Evolutionary conservation across 2,329 filamentous ascomycete species (phyloP).

Genomic region (Phaeomoniella chlamydospora): DNA sequence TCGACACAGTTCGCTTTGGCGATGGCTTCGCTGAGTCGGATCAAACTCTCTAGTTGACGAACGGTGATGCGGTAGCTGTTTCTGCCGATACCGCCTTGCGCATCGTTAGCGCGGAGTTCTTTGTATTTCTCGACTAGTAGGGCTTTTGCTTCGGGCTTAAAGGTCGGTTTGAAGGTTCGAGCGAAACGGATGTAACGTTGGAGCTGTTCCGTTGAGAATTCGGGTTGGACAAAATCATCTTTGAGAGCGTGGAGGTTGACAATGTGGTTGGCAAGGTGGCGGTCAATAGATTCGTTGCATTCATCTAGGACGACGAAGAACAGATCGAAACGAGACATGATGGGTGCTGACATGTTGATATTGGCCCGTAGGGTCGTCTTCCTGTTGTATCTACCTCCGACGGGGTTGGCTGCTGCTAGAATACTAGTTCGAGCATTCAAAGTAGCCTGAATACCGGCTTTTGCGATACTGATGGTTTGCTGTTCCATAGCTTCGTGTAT

Average conservation of each 20-base stretch:
- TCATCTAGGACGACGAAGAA: slow-evolving; percentile 98
- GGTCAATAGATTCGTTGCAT: slow-evolving; percentile 82
- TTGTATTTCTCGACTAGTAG: slow-evolving; percentile 88
- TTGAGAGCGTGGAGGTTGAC: slow-evolving; percentile 85
- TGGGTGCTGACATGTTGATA: slow-evolving; percentile 96
- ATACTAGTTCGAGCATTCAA: slow-evolving; percentile 92
- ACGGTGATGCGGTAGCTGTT: slow-evolving; percentile 98
- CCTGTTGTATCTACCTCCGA: slow-evolving; percentile 91
- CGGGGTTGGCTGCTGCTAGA: slow-evolving; percentile 88
- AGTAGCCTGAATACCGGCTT: slow-evolving; percentile 95
- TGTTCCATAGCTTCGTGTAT: slow-evolving; percentile 99
- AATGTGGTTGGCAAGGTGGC: slow-evolving; percentile 86
- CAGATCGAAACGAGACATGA: slow-evolving; percentile 98
- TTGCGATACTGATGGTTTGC: slow-evolving; percentile 97
- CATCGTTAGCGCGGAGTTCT: slow-evolving; percentile 82
- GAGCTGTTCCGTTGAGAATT: slow-evolving; percentile 90
- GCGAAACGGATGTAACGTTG: slow-evolving; percentile 97
- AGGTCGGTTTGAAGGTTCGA: slow-evolving; percentile 82
- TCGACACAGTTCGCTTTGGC: slow-evolving; percentile 95
- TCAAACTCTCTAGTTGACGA: slow-evolving; percentile 87
- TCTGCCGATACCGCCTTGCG: slow-evolving; percentile 81
- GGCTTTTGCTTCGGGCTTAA: slow-evolving; percentile 73
- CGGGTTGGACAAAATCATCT: slow-evolving; percentile 79
- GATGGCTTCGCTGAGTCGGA: slow-evolving; percentile 91
- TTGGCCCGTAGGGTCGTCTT: slow-evolving; percentile 88